These are phyloP conservation scores for Bipolaris cookei DNA, from an alignment of 2,329 filamentous ascomycete genomes.

Conservation along the genomic window DNA sequence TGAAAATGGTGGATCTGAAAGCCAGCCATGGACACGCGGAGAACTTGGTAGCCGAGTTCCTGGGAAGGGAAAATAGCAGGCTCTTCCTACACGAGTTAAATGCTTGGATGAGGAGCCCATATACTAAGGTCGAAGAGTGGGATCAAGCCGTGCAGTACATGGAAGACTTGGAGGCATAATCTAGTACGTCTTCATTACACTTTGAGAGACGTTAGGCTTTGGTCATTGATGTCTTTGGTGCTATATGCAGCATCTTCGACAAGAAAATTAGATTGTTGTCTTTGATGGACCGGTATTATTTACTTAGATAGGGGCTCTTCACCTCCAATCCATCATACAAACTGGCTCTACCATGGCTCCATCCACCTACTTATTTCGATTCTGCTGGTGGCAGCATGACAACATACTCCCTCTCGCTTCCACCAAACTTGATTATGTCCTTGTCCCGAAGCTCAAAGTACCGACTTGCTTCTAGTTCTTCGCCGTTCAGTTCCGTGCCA, in stretches of 20 bases:
- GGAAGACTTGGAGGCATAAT: not conserved
- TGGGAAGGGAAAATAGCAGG: constrained; percentile 74
- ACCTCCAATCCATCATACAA: not conserved
- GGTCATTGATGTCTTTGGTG: no score
- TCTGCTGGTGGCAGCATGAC: constrained; percentile 72
- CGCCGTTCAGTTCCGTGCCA: constrained; percentile 82
- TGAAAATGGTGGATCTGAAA: constrained; percentile 83
- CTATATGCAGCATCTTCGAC: no score
- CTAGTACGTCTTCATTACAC: not conserved
- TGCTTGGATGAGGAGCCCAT: constrained; percentile 83
- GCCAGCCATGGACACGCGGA: constrained; percentile 79
- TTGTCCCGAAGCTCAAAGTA: constrained; percentile 88
- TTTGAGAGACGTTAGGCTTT: no score
- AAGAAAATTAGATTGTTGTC: not conserved
- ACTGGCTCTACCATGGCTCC: not conserved
- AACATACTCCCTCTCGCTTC: constrained; percentile 93
- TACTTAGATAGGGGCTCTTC: not conserved
- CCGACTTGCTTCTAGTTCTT: constrained; percentile 73
- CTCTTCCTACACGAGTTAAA: constrained; percentile 86
- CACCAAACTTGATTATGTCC: constrained; percentile 87
- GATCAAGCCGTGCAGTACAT: constrained; percentile 78
- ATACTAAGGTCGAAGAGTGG: constrained; percentile 74
- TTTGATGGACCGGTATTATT: not conserved
- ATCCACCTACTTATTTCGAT: not conserved
- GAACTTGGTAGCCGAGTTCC: constrained; percentile 76